Evolutionary conservation across 2,329 filamentous ascomycete species (phyloP), one percentile per base, ranked within the genome.

Genomic region (Lasiodiplodia hormozganensis): DNA sequence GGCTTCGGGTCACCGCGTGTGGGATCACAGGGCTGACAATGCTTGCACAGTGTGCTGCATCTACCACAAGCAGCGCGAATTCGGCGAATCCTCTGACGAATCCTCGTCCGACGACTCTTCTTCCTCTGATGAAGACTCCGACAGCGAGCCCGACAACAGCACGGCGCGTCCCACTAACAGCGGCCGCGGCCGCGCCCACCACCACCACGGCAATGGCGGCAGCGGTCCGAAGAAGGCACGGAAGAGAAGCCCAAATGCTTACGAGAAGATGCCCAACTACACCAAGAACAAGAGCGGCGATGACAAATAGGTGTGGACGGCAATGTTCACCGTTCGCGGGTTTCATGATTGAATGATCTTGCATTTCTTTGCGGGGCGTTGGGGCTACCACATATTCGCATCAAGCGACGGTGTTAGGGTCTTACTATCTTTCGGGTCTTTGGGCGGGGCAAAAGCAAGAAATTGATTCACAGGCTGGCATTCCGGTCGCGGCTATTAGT

Each of bases 1-100:
- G 40, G 43, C 65, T 6, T 25, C 58, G 23, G 25, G 34, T 21
- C n/a, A 12, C 49, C 14, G 23, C 21, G 16, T 52, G 54, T 12
- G 34, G 7, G 31, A 36, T 25, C 49, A 58, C 23, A 36, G 40
- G 38, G 52, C 71, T 75, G 70, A 74, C 69, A 10, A n/a, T 18
- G 38, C 38, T 57, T 10, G 6, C 14, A 10, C 62, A 97, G 96
- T 98, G n/a, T 99, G 96, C 86, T 99, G 96, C 80, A 99, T 99
- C 80, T 99, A 97, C 82, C 95, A 97, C 82, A 92, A 92, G 70
- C 90, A 93, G 7, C 92, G 91, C 73, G 76, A 74, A 43, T 75
- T 76, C 18, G 78, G 92, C 77, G 95, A 98, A 79, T 76, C 75
- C 43, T 75, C 76, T 16, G 78, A 92, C 77, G 95, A 98, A 79